Percentiles rank a stretch among this genome's conserved stretches.
Conservation (phyloP, 2,329 filamentous ascomycete genomes). For the Fusarium armeniacum region DNA sequence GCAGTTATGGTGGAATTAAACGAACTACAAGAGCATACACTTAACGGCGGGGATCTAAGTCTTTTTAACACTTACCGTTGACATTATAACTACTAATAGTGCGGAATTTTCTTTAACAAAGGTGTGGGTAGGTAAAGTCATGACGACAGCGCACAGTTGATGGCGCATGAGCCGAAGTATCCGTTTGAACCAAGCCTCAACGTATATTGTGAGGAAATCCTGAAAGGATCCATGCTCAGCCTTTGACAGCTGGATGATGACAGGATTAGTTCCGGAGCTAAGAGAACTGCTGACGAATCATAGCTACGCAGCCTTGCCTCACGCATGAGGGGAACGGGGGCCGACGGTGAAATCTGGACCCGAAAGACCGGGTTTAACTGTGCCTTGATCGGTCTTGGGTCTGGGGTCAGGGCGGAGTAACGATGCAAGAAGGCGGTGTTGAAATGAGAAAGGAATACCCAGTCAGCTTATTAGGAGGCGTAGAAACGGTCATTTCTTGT, state of each 20-base stretch:
- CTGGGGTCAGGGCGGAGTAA: neutral
- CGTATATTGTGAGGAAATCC: neutral
- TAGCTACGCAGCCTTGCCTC: neutral
- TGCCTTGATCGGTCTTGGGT: neutral
- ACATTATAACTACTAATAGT: neutral
- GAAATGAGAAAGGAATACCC: neutral
- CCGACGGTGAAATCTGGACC: neutral
- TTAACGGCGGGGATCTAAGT: neutral
- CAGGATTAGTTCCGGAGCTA: neutral
- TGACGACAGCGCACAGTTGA: constrained; percentile 15
- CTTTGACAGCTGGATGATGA: constrained; percentile 1
- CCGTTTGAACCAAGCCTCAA: constrained; percentile 15
- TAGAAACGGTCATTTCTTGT: neutral
- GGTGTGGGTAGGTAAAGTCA: neutral
- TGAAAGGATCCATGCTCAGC: constrained; percentile 6
- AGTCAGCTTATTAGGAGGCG: neutral
- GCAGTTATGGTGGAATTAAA: neutral
- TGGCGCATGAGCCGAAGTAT: constrained; percentile 15
- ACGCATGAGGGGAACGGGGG: neutral
- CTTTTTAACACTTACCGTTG: constrained; percentile 7
- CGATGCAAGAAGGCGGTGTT: neutral
- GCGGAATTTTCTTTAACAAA: neutral
- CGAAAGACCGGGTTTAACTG: neutral
- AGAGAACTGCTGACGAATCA: neutral
- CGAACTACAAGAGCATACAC: neutral